phyloP scores from a whole-genome alignment of 257 asterid species.

The Gardenia jasminoides region DNA sequence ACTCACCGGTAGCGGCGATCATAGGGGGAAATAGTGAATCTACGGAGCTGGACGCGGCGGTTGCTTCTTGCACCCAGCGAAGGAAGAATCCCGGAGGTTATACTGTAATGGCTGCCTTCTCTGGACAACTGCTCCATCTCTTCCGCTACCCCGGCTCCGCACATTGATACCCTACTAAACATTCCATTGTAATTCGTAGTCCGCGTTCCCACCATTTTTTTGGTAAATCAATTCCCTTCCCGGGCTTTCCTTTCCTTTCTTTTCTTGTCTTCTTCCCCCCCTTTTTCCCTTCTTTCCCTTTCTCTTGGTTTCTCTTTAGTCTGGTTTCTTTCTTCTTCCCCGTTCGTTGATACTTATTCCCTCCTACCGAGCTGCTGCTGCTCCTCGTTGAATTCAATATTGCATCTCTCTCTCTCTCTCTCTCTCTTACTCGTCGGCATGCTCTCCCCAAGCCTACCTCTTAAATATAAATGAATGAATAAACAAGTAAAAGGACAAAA shows the following conservation, averaged over 20 bases:
- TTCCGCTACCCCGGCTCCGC: conserved; percentile 34
- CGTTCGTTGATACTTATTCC: not conserved
- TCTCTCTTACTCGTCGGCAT: not conserved
- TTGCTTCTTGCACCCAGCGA: conserved; percentile 54
- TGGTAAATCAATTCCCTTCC: not conserved
- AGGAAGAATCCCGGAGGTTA: conserved; percentile 50
- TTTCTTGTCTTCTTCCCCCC: not conserved
- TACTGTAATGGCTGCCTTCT: conserved; percentile 49
- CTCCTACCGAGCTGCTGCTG: too few species aligned
- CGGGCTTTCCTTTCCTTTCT: not conserved
- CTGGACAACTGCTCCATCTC: conserved; percentile 45
- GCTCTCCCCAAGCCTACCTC: not conserved
- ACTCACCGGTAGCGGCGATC: conserved; percentile 46
- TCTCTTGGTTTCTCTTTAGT: not conserved
- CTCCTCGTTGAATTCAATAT: not conserved
- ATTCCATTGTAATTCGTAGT: conserved; percentile 6
- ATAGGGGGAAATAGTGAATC: conserved; percentile 37
- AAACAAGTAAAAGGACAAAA: too few species aligned
- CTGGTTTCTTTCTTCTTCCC: not conserved
- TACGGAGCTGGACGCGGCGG: conserved; percentile 43
- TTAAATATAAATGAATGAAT: too few species aligned
- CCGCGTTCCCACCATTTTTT: conserved; percentile 18
- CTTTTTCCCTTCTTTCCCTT: not conserved
- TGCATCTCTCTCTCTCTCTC: not conserved
- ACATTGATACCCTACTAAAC: conserved; percentile 43